phyloP scores from a whole-genome alignment of 108 stramenopile species.

The Stephanodiscus minutulus region DNA sequence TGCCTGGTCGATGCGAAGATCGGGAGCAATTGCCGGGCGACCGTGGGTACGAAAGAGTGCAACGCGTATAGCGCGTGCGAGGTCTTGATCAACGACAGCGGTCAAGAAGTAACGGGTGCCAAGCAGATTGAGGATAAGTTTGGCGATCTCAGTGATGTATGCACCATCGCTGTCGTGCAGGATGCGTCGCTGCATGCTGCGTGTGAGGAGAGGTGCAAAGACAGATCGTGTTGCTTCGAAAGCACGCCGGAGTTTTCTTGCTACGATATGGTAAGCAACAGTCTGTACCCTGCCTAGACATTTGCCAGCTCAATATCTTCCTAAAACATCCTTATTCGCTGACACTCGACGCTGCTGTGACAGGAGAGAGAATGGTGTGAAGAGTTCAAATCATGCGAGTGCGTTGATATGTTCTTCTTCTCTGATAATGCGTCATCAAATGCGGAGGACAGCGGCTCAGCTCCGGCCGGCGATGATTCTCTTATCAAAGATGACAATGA shows the following conservation, averaged over 20 bases:
- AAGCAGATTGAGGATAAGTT: slow-evolving; percentile 2
- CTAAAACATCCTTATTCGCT: not conserved
- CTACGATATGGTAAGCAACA: slow-evolving; percentile 10
- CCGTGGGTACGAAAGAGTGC: slow-evolving; percentile 17
- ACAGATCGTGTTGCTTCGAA: slow-evolving; percentile 26
- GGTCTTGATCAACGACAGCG: slow-evolving; percentile 16
- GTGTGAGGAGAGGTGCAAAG: slow-evolving; percentile 8
- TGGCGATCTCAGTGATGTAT: slow-evolving; percentile 4
- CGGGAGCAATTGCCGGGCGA: slow-evolving; percentile 11
- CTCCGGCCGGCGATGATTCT: too few species aligned
- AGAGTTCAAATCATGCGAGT: slow-evolving; percentile 19
- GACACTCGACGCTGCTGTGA: not conserved
- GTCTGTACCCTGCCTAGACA: too few species aligned
- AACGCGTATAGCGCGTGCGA: slow-evolving; percentile 2
- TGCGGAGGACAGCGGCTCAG: too few species aligned
- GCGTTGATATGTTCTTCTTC: not conserved
- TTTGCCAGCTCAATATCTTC: too few species aligned
- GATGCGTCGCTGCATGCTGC: slow-evolving; percentile 10
- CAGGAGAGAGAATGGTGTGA: slow-evolving; percentile 30
- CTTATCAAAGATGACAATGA: too few species aligned
- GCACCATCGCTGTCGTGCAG: not conserved
- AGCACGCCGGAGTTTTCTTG: slow-evolving; percentile 7
- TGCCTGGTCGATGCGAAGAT: slow-evolving; percentile 14
- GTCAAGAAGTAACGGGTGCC: not conserved
- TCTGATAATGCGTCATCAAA: too few species aligned